phyloP scores from a whole-genome alignment of 192 early-diverging fungal genomes.

The Chytriomyces sp. region DNA sequence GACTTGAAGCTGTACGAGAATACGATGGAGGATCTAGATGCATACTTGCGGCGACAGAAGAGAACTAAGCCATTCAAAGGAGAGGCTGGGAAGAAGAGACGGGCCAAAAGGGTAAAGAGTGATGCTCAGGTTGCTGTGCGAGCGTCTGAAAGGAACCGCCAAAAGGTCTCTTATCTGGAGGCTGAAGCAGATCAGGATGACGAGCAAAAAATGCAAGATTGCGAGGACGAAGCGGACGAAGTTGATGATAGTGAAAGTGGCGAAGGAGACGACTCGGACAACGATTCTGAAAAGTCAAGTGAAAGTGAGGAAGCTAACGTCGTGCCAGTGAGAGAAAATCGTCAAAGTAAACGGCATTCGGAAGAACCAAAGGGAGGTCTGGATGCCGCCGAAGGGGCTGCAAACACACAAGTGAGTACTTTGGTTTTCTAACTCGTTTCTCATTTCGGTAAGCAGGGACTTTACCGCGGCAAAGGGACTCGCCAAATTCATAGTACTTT shows the following conservation, averaged over 20 bases:
- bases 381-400: too few species aligned
- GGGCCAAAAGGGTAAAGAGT: neutral
- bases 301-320: neutral
- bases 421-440: too few species aligned
- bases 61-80: neutral
- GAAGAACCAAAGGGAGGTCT: too few species aligned
- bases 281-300: neutral
- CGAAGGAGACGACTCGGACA: neutral
- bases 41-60: neutral
- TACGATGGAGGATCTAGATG: neutral
- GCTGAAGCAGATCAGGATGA: too few species aligned
- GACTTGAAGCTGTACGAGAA: neutral
- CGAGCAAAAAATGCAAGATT: too few species aligned
- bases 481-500: too few species aligned
- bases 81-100: neutral
- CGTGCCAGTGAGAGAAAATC: neutral
- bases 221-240: too few species aligned
- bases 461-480: too few species aligned
- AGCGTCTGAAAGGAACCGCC: neutral
- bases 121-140: neutral
- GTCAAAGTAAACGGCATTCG: too few species aligned
- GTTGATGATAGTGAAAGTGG: slow-evolving; percentile 1
- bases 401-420: too few species aligned
- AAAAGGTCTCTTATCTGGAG: neutral
- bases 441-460: too few species aligned